Conservation (phyloP, 2,329 filamentous ascomycete genomes). For the Basipetospora chlamydospora region DNA sequence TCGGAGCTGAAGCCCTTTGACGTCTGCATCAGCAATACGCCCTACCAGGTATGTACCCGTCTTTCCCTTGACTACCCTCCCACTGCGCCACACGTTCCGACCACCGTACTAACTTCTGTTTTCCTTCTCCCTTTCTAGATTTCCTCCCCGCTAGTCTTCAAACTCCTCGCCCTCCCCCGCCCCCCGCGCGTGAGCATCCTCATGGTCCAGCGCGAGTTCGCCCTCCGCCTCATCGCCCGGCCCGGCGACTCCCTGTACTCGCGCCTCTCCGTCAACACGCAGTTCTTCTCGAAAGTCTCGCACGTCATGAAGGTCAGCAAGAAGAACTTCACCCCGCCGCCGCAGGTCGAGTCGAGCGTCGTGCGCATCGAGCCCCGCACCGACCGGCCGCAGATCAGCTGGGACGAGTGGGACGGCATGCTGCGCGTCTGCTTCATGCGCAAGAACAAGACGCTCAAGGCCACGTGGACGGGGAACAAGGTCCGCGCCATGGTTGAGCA, state of each 20-base stretch:
- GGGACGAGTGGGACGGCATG: slow-evolving; percentile 90
- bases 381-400: slow-evolving; percentile 70
- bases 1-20: slow-evolving; percentile 56
- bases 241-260: slow-evolving; percentile 83
- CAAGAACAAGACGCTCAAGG: slow-evolving; percentile 81
- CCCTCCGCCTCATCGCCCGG: slow-evolving; percentile 73
- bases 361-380: slow-evolving; percentile 78
- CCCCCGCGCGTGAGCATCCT: slow-evolving; percentile 75
- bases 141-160: slow-evolving; percentile 81
- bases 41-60: slow-evolving; percentile 39
- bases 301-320: slow-evolving; percentile 84
- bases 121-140: slow-evolving; percentile 36
- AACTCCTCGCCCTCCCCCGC: slow-evolving; percentile 67
- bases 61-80: background rate
- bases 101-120: slow-evolving; percentile 10
- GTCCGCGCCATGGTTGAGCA: slow-evolving; percentile 69
- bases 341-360: slow-evolving; percentile 81
- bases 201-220: slow-evolving; percentile 96
- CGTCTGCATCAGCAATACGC: slow-evolving; percentile 60
- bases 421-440: slow-evolving; percentile 56
- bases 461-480: slow-evolving; percentile 65
- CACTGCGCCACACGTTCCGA: background rate
- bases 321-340: slow-evolving; percentile 93
- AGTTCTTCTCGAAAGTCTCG: slow-evolving; percentile 62
- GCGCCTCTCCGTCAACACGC: slow-evolving; percentile 80